Percentiles rank a stretch among this genome's conserved stretches.
phyloP scores from a whole-genome alignment of 2,329 filamentous ascomycete genomes.

The Penicillium sp. region DNA sequence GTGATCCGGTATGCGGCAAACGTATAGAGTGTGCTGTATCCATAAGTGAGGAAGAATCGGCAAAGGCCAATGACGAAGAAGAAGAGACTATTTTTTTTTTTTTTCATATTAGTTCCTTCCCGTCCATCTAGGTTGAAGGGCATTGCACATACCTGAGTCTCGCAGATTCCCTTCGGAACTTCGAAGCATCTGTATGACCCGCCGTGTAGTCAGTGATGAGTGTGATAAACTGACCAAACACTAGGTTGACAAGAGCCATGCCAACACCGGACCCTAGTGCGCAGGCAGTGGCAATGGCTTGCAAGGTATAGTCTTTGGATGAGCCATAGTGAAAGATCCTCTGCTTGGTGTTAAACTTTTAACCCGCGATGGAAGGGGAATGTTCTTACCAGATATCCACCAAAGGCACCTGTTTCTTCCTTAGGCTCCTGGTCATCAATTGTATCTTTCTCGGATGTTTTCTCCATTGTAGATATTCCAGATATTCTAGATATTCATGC shows the following conservation, averaged over 20 bases:
- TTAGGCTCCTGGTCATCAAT: not conserved
- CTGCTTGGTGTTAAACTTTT: not conserved
- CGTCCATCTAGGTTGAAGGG: not conserved
- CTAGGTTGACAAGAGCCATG: conserved; percentile 39
- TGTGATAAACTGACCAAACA: conserved; percentile 34
- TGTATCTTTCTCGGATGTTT: not conserved
- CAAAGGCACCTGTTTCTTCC: not conserved
- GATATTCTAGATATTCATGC: not conserved
- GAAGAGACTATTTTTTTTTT: conserved; percentile 26
- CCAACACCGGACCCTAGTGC: conserved; percentile 27
- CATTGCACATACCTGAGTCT: conserved; percentile 17
- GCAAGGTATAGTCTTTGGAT: conserved; percentile 4
- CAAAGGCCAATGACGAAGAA: conserved; percentile 40
- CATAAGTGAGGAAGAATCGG: conserved; percentile 34
- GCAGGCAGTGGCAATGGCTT: conserved; percentile 3
- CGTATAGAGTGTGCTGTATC: conserved; percentile 26
- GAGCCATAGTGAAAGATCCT: conserved; percentile 12
- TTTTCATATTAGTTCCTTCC: not conserved
- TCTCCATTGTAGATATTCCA: not conserved
- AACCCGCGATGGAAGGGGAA: not conserved
- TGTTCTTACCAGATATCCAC: not conserved
- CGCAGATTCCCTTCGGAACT: conserved; percentile 12
- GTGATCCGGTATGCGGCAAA: conserved; percentile 8
- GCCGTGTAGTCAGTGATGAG: conserved; percentile 24
- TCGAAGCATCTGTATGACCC: conserved; percentile 13